Base-by-base conservation (phyloP, 208 protist genomes). In the Trypanosomatidae sp. region DNA sequence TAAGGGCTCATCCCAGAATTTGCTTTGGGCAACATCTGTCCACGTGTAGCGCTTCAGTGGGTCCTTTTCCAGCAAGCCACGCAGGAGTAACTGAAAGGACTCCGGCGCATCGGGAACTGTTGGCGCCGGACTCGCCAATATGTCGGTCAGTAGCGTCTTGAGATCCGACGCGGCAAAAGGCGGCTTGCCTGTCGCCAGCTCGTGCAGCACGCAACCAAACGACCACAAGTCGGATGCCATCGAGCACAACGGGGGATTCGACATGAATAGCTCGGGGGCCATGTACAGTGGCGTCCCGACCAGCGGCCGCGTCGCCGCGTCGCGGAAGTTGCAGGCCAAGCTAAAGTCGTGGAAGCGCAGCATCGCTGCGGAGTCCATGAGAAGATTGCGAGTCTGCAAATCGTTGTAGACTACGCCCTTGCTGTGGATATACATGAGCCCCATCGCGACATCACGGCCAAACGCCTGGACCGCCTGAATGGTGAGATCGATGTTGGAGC, bases 311-410 rank as follows among this genome's bases (percentile, higher is more conserved):
- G 79, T 58, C 5, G 64, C 62, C n/a, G 84, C 81, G 3, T 69
- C 69, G 53, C 47, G 68, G 60, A 98, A 89, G 19, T 81, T 62
- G 80, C 88, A 90, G 1, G 92, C 80, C 19, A 98, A 82, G 33
- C 92, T 86, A 83, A 99, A 98, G 76, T 98, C 95, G 69, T 90
- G 92, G 66, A 97, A 96, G 41, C 97, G 97, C 71, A 98, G 84
- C 65, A 88, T 82, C 62, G 93, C 94, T 28, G 86, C 88, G 8
- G 86, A 89, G 75, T 98, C 94, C 83, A 98, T 93, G 15, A 99
- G 84, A 44, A 99, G 71, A 49, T 95, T 98, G n/a, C 85, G 87
- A 36, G 97, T 97, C 74, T 98, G 97, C 65, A 99, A 55, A 72
- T 98, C 89, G 50, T 92, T 88, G 72, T 92, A 97, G 15, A 99